phyloP scores from a whole-genome alignment of 257 asterid genomes.

The Solanum clarkiae region DNA sequence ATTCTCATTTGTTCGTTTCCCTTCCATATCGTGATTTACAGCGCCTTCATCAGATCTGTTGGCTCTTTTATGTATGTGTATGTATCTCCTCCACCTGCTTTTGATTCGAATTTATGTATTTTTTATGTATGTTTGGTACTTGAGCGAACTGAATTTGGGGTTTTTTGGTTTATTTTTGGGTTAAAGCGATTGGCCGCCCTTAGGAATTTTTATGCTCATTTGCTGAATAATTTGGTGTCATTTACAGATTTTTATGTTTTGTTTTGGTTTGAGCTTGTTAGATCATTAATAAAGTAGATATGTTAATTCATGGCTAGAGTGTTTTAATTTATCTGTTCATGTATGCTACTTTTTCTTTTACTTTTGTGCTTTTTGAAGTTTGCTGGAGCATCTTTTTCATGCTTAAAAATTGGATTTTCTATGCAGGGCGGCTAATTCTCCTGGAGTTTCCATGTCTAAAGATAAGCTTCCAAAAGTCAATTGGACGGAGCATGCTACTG shows the following conservation, averaged over 20 bases:
- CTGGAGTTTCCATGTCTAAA: conserved; percentile 18
- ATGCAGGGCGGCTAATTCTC: conserved; percentile 28
- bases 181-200: no score
- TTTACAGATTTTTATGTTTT: not conserved
- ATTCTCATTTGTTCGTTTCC: not conserved
- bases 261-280: not conserved
- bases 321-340: not conserved
- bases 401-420: not conserved
- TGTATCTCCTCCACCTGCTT: no score
- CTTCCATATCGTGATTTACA: not conserved
- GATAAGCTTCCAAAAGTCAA: conserved; percentile 36
- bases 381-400: not conserved
- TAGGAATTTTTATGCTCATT: not conserved
- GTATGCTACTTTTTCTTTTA: not conserved
- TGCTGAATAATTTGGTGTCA: not conserved
- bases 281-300: not conserved
- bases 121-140: no score
- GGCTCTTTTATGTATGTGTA: no score
- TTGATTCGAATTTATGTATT: no score
- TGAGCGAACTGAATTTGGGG: no score
- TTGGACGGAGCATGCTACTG: conserved; percentile 63
- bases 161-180: no score
- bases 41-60: no score
- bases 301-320: not conserved
- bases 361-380: not conserved